phyloP scores from a whole-genome alignment of 78 protist species.

The Dictyostelium brefeldianum region DNA sequence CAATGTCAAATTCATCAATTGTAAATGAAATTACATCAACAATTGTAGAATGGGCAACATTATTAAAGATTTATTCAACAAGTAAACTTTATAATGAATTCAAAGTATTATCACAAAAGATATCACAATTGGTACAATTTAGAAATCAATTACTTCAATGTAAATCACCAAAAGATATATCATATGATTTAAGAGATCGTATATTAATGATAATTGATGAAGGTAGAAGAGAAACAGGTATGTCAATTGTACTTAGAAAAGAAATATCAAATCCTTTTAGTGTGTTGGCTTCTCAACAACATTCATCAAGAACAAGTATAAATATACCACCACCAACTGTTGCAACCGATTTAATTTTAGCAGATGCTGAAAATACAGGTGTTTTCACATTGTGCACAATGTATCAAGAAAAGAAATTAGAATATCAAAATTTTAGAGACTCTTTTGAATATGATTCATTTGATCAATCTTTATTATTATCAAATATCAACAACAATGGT shows the following conservation, averaged over 20 bases:
- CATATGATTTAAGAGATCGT: slow-evolving; percentile 68
- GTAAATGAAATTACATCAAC: slow-evolving; percentile 70
- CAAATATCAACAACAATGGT: neutral
- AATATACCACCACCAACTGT: slow-evolving; percentile 19
- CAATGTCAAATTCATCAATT: slow-evolving; percentile 50
- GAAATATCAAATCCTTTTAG: slow-evolving; percentile 30
- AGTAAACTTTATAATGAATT: slow-evolving; percentile 70
- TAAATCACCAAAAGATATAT: slow-evolving; percentile 55
- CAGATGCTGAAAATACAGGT: slow-evolving; percentile 80
- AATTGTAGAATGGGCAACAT: slow-evolving; percentile 79
- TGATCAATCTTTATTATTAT: neutral
- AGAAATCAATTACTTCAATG: slow-evolving; percentile 59
- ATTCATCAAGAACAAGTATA: neutral
- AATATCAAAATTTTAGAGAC: slow-evolving; percentile 2
- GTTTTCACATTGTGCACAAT: slow-evolving; percentile 73
- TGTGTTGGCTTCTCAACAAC: neutral
- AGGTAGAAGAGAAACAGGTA: slow-evolving; percentile 78
- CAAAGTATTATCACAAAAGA: slow-evolving; percentile 47
- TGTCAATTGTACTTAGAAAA: slow-evolving; percentile 68
- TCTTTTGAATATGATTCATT: slow-evolving; percentile 17
- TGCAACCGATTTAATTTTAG: slow-evolving; percentile 68
- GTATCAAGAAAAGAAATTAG: slow-evolving; percentile 60
- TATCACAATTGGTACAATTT: slow-evolving; percentile 59
- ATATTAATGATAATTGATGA: slow-evolving; percentile 44
- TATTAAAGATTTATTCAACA: slow-evolving; percentile 66